Evolutionary conservation across 176 grass and related monocot species (phyloP), one percentile per base, ranked within the genome.

Genomic region (Elymus sibiricus): DNA sequence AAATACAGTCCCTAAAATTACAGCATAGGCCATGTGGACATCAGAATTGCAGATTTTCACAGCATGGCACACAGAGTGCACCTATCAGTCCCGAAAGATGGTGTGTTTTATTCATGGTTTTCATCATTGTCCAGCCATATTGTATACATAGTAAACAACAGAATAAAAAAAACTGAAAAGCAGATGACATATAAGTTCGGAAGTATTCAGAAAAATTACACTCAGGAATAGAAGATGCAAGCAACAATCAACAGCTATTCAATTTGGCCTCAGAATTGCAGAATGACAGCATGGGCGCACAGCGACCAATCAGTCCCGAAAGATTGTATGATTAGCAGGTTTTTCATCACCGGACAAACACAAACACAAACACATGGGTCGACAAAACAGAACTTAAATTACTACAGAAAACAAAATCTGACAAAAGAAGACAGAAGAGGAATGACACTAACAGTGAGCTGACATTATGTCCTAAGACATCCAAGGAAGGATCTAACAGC

Each of bases 401-500:
- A 16, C 46, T 49, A 49, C 13, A 49, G 14, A 49, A 14, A 49
- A 49, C 11, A 53, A 53, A 21, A 10, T 67, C 64, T 16, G 0
- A 14, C 59, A 62, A 26, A 12, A 62, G 4, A 25, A 62, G 44
- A 25, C n/a, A 26, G 1, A 11, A 4, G 22, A 61, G 24, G 24
- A 0, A 29, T 1, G 26, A 5, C 28, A 19, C 5, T 7, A 63
- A 27, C 10, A 63, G 25, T 63, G 24, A 27, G 11, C 3, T 6
- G n/a, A 66, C 16, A 67, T 32, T 32, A 68, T 21, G 16, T 16
- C 64, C 31, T 3, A 83, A 83, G 86, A 88, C 86, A 89, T 79
- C 87, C 75, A 84, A 89, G 87, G 83, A 92, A 86, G 90, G 87
- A 89, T 31, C 38, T 61, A 51, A 24, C 87, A 89, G 87, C 87